Conservation (phyloP, 306 rosid genomes). For the Dalbergia cochinchinensis region DNA sequence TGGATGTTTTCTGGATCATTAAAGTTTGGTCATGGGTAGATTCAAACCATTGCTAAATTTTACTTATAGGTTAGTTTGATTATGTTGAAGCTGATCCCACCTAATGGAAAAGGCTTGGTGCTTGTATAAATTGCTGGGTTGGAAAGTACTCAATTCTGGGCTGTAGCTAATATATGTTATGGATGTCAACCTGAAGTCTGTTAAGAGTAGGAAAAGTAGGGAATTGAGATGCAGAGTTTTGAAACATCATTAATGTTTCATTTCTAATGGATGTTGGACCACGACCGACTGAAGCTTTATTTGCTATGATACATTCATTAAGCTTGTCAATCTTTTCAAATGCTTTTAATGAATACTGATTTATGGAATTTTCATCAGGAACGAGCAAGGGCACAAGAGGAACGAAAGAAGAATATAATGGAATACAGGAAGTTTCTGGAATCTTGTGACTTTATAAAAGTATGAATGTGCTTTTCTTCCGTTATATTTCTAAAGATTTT, state of each 20-base stretch:
- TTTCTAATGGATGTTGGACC: constrained; percentile 14
- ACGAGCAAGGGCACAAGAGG: constrained; percentile 80
- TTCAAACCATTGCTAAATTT: constrained; percentile 25
- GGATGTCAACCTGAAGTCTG: constrained; percentile 11
- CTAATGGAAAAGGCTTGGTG: not conserved
- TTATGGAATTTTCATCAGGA: constrained; percentile 62
- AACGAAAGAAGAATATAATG: constrained; percentile 62
- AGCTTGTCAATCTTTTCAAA: constrained; percentile 27
- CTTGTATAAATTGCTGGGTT: constrained; percentile 22
- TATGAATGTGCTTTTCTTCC: constrained; percentile 43
- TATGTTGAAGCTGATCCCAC: not conserved
- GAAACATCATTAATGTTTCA: constrained; percentile 17
- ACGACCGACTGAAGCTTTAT: not conserved
- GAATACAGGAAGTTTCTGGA: constrained; percentile 83
- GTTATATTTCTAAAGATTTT: constrained; percentile 35
- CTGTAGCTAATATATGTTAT: constrained; percentile 15
- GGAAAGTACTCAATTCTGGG: constrained; percentile 2
- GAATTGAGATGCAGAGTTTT: not conserved
- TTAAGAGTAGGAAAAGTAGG: constrained; percentile 18
- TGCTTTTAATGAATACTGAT: constrained; percentile 41
- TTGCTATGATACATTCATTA: constrained; percentile 10
- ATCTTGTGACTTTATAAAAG: constrained; percentile 95
- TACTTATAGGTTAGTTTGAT: not conserved
- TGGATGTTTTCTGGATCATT: constrained; percentile 10
- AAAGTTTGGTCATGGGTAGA: constrained; percentile 14